phyloP scores from a whole-genome alignment of 2,329 filamentous ascomycete species.

The Ophiocordyceps unilateralis region DNA sequence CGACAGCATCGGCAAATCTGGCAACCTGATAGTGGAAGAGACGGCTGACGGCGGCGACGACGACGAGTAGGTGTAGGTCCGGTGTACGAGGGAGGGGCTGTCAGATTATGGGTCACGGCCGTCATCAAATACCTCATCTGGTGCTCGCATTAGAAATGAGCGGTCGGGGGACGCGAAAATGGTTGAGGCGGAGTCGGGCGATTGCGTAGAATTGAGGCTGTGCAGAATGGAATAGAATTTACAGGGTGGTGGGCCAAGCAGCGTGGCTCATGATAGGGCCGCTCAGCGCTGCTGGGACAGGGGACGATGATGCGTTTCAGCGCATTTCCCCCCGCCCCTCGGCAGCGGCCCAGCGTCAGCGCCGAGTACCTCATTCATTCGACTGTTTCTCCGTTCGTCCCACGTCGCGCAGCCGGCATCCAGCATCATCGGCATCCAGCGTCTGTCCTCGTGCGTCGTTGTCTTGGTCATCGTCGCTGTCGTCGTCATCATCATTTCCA shows the following conservation, averaged over 20 bases:
- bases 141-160: too few relatives aligned
- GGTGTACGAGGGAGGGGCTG: conserved; percentile 1
- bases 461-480: neutral
- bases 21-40: conserved; percentile 77
- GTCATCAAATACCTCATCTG: neutral
- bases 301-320: neutral
- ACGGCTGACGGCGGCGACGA: conserved; percentile 11
- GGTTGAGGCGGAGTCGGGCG: neutral
- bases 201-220: neutral
- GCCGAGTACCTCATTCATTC: neutral
- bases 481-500: too few relatives aligned
- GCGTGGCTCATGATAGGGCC: too few relatives aligned
- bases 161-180: too few relatives aligned
- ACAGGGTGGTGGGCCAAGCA: neutral
- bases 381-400: neutral
- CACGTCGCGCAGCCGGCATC: neutral
- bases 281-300: neutral
- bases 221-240: neutral
- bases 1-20: conserved; percentile 62
- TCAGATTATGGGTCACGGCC: neutral
- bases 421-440: neutral
- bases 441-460: neutral
- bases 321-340: neutral
- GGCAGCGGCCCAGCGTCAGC: neutral
- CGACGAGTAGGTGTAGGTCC: conserved; percentile 16